A percentile compares a stretch with the other conserved stretches of the same genome.
Conservation (phyloP, 2,329 filamentous ascomycete genomes). For the Gaeumannomyces sp. region DNA sequence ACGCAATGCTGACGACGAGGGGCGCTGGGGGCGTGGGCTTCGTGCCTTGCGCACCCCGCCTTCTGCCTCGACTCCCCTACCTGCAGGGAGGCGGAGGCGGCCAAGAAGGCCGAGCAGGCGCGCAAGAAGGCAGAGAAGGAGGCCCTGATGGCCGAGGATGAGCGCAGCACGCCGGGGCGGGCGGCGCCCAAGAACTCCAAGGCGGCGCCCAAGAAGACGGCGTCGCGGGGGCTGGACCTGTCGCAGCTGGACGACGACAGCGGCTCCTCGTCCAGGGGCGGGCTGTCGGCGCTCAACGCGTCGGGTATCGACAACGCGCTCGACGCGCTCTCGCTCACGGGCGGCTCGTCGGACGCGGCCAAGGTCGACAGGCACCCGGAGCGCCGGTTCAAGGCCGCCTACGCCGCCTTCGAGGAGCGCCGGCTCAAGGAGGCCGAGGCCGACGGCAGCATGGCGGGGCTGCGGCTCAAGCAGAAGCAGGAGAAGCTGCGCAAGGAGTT, state of each 20-base stretch:
- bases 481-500: constrained; percentile 87
- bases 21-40: background rate
- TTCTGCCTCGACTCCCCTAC: constrained; percentile 1
- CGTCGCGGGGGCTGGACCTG: constrained; percentile 62
- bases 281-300: constrained; percentile 61
- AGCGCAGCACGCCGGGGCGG: constrained; percentile 55
- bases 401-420: constrained; percentile 73
- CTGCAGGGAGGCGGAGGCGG: constrained; percentile 71
- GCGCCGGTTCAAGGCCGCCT: constrained; percentile 79
- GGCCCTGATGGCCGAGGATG: constrained; percentile 75
- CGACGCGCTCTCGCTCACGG: constrained; percentile 69
- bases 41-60: background rate
- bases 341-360: constrained; percentile 37
- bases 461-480: constrained; percentile 78
- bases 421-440: constrained; percentile 78
- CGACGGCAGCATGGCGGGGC: constrained; percentile 64
- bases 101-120: constrained; percentile 74
- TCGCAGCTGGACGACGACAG: constrained; percentile 52
- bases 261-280: constrained; percentile 25
- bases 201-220: constrained; percentile 60
- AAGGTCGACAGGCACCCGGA: constrained; percentile 89
- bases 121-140: constrained; percentile 92
- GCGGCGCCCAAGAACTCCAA: constrained; percentile 62
- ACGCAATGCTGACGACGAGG: constrained; percentile 5
- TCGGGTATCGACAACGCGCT: constrained; percentile 90